A percentile compares a stretch with the other conserved stretches of the same genome.
Evolutionary conservation across 1,139 yeast genomes (phyloP).

Genomic region (Pichia sp.): DNA sequence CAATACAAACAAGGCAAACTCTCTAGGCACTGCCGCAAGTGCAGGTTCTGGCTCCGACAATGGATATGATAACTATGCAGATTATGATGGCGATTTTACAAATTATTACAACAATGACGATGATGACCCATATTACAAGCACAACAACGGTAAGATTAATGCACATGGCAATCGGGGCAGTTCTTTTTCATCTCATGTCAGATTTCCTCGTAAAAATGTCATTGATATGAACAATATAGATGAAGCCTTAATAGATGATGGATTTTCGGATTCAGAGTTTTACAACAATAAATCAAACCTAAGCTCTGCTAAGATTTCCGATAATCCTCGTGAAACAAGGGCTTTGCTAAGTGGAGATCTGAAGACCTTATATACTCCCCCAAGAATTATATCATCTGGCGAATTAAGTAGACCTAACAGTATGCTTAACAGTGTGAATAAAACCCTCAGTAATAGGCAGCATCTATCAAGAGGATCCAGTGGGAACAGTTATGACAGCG

Average conservation of each 20-base stretch:
- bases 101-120: neutral
- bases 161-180: neutral
- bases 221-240: constrained; percentile 7
- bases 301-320: neutral
- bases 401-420: constrained; percentile 9
- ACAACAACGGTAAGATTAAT: neutral
- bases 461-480: neutral
- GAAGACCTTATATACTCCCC: constrained; percentile 7
- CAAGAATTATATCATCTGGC: constrained; percentile 9
- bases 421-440: constrained; percentile 9
- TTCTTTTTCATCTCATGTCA: constrained; percentile 8
- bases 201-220: neutral
- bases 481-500: constrained; percentile 13
- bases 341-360: neutral
- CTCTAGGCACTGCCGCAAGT: neutral
- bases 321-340: neutral
- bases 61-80: constrained; percentile 8
- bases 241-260: constrained; percentile 8
- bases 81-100: constrained; percentile 6
- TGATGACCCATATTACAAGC: neutral
- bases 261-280: constrained; percentile 6
- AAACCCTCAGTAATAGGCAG: neutral
- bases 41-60: neutral
- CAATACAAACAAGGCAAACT: neutral
- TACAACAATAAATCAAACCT: neutral